phyloP scores from a whole-genome alignment of 305 asterid species.

The Ruellia speciosa region DNA sequence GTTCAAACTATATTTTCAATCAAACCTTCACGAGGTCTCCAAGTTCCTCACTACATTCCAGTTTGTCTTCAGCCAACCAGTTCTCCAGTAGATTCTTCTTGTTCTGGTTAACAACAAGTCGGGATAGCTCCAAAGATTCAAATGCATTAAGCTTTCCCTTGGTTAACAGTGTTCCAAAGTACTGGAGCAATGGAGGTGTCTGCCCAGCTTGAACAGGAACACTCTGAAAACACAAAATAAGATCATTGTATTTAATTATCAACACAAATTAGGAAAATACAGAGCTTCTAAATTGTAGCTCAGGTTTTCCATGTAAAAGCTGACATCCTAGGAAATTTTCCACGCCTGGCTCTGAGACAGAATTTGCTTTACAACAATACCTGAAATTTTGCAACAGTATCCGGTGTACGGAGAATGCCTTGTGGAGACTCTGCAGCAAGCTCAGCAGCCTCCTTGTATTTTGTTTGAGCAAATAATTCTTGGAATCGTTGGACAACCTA shows the following conservation, averaged over 20 bases:
- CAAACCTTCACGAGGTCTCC: constrained; percentile 98
- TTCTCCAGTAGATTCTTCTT: constrained; percentile 91
- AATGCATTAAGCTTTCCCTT: constrained; percentile 94
- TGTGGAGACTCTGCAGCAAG: constrained; percentile 99
- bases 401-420: constrained; percentile 95
- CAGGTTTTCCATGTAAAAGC: constrained; percentile 5
- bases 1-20: constrained; percentile 16
- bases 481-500: constrained; percentile 99
- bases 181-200: constrained; percentile 96
- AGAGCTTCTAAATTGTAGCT: constrained; percentile 17
- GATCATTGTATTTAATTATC: constrained; percentile 6
- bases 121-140: constrained; percentile 94
- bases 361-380: constrained; percentile 24
- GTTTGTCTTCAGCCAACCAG: constrained; percentile 97
- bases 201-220: constrained; percentile 99
- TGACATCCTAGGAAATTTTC: constrained; percentile 13
- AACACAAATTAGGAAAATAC: background rate
- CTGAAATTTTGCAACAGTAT: constrained; percentile 98
- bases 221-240: constrained; percentile 49
- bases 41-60: constrained; percentile 98
- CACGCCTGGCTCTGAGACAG: background rate
- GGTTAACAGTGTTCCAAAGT: constrained; percentile 88
- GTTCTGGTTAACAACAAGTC: constrained; percentile 95
- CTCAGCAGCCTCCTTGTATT: constrained; percentile 99
- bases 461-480: constrained; percentile 96